phyloP scores from a whole-genome alignment of 208 protist genomes.

The Acanthamoeba pearcei region DNA sequence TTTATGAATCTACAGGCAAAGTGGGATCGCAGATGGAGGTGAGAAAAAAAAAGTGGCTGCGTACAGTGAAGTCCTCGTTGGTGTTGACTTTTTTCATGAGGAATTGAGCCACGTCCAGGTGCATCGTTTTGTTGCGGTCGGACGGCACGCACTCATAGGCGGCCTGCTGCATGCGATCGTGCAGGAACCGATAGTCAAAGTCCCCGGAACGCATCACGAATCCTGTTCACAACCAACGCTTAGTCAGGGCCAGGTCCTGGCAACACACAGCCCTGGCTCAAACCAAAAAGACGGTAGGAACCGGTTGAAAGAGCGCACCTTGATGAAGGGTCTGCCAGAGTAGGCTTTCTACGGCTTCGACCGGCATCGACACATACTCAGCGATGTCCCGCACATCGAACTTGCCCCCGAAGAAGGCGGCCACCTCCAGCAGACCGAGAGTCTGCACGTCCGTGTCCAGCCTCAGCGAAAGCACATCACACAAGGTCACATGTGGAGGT shows the following conservation, averaged over 20 bases:
- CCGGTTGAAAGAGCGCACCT: not conserved
- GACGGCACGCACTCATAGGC: slow-evolving; percentile 23
- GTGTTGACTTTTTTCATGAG: slow-evolving; percentile 49
- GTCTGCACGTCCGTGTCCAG: not conserved
- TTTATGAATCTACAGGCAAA: not conserved
- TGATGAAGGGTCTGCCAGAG: slow-evolving; percentile 58
- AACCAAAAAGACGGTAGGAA: not conserved
- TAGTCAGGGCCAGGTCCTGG: not conserved
- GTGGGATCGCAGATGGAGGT: not conserved
- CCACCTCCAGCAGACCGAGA: slow-evolving; percentile 27
- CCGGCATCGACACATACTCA: not conserved
- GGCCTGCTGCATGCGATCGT: slow-evolving; percentile 67
- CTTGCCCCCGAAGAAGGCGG: slow-evolving; percentile 49
- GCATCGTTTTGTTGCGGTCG: slow-evolving; percentile 42
- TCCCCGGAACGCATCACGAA: slow-evolving; percentile 52
- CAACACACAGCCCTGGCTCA: not conserved
- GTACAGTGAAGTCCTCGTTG: slow-evolving; percentile 2
- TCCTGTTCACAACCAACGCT: not conserved
- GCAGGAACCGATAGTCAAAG: slow-evolving; percentile 69
- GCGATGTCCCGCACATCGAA: slow-evolving; percentile 66
- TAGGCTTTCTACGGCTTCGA: not conserved
- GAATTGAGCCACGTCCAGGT: slow-evolving; percentile 43
- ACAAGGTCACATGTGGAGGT: not conserved
- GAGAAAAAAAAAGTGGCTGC: not conserved
- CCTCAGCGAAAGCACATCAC: not conserved